Percentiles rank a stretch among this genome's conserved stretches.
These are phyloP conservation scores for Dactylis glomerata DNA, from an alignment of 176 grass and related monocot species.

Conservation along the genomic window DNA sequence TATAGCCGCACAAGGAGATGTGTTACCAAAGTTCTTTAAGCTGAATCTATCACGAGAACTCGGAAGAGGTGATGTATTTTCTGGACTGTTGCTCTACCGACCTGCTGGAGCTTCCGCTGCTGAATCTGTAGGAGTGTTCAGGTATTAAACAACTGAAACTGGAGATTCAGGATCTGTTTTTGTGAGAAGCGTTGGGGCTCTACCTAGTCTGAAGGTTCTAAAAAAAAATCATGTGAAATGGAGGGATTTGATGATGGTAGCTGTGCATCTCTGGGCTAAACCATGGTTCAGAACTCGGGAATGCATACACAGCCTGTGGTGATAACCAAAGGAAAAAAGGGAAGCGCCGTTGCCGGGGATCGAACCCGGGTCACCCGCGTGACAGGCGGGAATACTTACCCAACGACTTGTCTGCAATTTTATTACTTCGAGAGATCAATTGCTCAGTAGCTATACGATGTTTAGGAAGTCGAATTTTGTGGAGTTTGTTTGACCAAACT, in stretches of 20 bases:
- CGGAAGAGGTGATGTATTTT: not conserved
- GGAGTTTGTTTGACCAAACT: not conserved
- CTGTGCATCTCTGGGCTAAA: no score
- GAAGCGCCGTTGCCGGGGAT: conserved; percentile 76
- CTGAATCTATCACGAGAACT: not conserved
- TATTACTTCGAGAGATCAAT: no score
- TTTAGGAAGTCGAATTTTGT: no score
- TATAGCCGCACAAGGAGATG: not conserved
- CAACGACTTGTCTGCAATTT: conserved; percentile 62
- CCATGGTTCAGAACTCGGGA: no score
- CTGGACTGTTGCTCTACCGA: not conserved
- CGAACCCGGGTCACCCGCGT: conserved; percentile 90
- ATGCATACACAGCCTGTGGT: no score
- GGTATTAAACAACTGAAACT: not conserved
- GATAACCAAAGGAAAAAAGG: not conserved
- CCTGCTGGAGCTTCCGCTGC: not conserved
- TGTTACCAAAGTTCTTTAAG: not conserved
- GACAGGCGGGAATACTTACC: conserved; percentile 98
- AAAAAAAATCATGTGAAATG: no score
- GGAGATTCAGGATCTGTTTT: not conserved
- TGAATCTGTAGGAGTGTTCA: not conserved
- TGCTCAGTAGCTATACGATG: no score
- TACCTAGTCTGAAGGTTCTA: not conserved
- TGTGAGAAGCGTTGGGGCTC: not conserved
- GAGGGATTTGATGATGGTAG: no score